Evolutionary conservation across 2,329 filamentous ascomycete genomes (phyloP).

Genomic region (Diplodia intermedia): DNA sequence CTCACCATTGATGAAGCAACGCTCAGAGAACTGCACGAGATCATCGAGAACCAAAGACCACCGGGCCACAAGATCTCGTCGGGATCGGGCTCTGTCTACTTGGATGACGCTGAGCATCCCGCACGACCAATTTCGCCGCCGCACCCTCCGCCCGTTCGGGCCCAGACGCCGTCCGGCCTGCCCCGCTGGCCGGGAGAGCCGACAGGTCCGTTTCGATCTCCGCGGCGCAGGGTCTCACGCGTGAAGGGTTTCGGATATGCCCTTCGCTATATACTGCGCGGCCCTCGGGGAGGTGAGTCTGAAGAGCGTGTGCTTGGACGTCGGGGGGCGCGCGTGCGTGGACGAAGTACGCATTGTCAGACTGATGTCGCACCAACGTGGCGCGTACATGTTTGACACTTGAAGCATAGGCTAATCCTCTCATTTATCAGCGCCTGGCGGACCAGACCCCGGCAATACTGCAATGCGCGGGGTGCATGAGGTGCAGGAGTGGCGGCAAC

Average conservation of each 20-base stretch:
- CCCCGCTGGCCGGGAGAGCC: constrained; percentile 33
- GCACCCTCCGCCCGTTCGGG: constrained; percentile 26
- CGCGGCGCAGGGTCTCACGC: constrained; percentile 26
- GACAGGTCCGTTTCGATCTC: constrained; percentile 3
- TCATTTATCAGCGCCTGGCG: constrained; percentile 22
- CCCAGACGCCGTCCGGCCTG: constrained; percentile 28
- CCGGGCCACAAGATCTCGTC: constrained; percentile 2
- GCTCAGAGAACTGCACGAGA: constrained; percentile 29
- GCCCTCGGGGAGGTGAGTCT: constrained; percentile 19
- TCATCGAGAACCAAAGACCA: constrained; percentile 25
- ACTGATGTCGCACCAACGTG: constrained; percentile 22
- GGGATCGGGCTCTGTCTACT: constrained; percentile 7
- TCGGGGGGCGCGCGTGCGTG: not conserved
- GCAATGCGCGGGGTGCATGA: constrained; percentile 12
- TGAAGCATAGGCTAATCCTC: constrained; percentile 27
- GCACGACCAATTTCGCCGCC: constrained; percentile 24
- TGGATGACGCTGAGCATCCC: constrained; percentile 13
- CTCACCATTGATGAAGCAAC: constrained; percentile 29
- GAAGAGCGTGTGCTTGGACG: not conserved
- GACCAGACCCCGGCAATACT: constrained; percentile 14
- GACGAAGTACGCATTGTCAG: not conserved
- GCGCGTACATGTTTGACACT: constrained; percentile 20
- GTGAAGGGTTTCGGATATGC: constrained; percentile 22
- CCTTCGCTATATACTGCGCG: constrained; percentile 27
- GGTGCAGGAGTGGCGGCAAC: constrained; percentile 11